Base-by-base conservation (phyloP, 257 asterid species). In the Rehmannia glutinosa region DNA sequence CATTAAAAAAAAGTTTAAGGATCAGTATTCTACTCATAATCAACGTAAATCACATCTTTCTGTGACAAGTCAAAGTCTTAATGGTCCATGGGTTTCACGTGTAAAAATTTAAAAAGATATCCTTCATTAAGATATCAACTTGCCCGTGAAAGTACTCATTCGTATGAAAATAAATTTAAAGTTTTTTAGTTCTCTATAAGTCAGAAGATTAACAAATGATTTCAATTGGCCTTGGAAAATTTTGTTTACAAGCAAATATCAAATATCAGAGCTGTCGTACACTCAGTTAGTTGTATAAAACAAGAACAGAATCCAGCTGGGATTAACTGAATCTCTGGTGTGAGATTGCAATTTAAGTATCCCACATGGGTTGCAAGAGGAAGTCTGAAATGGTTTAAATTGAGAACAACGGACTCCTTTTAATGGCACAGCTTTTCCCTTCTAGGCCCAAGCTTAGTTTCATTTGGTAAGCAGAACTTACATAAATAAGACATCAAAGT, bases 1-100 rank as follows among this genome's bases (percentile, higher is more conserved):
- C 32, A 51, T 3, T 23, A 43, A 66, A 63, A n/a, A n/a, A n/a
- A n/a, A n/a, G n/a, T n/a, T n/a, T n/a, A n/a, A 71, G 62, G 30
- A 63, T 53, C 12, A 23, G 36, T 49, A 11, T 20, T 51, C 33
- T 63, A 61, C 8, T 46, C 61, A 62, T 43, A 35, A 46, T 38
- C 52, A 42, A 61, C 11, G 30, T 41, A 17, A 15, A 39, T 60
- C 23, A 58, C 50, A 23, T 58, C 19, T 12, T 46, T 63, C 54
- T 55, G 62, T 7, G 36, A 66, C 57, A 58, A 45, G 47, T 24
- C 53, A 30, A 64, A 62, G 10, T 54, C 10, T 50, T 19, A 9
- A 45, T 20, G 33, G 58, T 41, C 42, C 47, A 30, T 19, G 6
- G n/a, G 60, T 58, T 64, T 66, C 69, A 32, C 45, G 38, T 6